Evolutionary conservation across 768 basidiomycete genomes (phyloP), one percentile per base, ranked within the genome.

Genomic region (Trichaptum fuscoviolaceum): DNA sequence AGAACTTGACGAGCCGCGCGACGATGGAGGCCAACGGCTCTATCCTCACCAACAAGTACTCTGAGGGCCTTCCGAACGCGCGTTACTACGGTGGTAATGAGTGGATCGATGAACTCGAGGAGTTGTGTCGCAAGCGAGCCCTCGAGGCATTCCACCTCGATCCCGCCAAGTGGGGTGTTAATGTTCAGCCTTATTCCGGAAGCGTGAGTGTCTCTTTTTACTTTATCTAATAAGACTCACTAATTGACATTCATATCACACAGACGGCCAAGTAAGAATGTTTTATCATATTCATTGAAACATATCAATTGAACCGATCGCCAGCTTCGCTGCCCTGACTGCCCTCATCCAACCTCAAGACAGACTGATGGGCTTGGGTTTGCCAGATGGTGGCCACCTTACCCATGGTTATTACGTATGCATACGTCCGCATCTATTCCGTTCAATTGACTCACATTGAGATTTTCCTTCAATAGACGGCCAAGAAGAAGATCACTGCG

Each of bases 401-500:
- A 98, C 95, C 35, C 96, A 98, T 75, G 96, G 96, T 34, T 96
- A 96, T 83, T 99, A 96, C 79, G 91, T 92, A 73, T 71, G 87
- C 81, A 26, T 36, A 58, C 57, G 9, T 64, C 12, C 20, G 12
- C 12, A 4, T 52, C 15, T 20, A 52, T 52, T 12, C 12, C 20
- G 15, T 52, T 52, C 3, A 52, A 20, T 52, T 15, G 42, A 15
- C 42, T 52, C 3, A 52, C 20, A 15, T 52, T 2, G 5, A 52
- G 6, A 12, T 35, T 27, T 18, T 60, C 69, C 66, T 63, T 69
- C 30, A 67, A 20, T 71, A 93, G 92, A 96, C 95, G 66, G 93
- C 95, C 67, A 99, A 99, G 83, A 97, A 98, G 85, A 99, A 99
- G 81, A 99, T 99, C 89, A 98, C 97, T 35, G 94, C 97, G 36